These are phyloP conservation scores for Gonium pectorale DNA, from an alignment of 139 green algal species.

Conservation along the genomic window DNA sequence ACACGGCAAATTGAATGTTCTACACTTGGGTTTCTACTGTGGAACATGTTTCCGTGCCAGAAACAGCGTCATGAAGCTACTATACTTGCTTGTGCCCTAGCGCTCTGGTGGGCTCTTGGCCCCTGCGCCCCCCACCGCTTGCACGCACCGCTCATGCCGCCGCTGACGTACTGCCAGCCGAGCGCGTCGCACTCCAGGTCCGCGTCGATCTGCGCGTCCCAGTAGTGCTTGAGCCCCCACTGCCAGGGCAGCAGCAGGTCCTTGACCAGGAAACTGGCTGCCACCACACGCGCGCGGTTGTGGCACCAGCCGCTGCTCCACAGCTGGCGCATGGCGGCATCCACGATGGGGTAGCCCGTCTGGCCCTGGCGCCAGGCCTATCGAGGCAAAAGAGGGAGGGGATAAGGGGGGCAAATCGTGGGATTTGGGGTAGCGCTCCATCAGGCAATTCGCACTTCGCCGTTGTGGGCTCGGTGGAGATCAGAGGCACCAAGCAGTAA, in stretches of 20 bases:
- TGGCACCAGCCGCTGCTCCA: constrained; percentile 90
- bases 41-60: too few species aligned
- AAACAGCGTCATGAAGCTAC: too few species aligned
- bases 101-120: too few species aligned
- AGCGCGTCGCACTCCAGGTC: constrained; percentile 93
- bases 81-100: too few species aligned
- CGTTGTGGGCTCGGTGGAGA: too few species aligned
- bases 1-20: too few species aligned
- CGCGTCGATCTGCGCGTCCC: constrained; percentile 91
- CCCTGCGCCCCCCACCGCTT: too few species aligned
- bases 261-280: constrained; percentile 89
- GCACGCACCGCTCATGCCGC: constrained; percentile 69
- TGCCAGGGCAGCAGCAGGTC: constrained; percentile 94
- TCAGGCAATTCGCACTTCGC: too few species aligned
- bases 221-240: constrained; percentile 97
- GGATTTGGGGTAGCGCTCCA: too few species aligned
- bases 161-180: constrained; percentile 86
- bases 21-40: too few species aligned
- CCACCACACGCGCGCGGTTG: constrained; percentile 86
- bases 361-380: constrained; percentile 84
- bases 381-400: constrained; percentile 14
- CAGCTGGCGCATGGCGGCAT: constrained; percentile 91
- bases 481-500: too few species aligned
- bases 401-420: background rate
- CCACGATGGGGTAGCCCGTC: constrained; percentile 90